Conservation (phyloP, 2,329 filamentous ascomycete genomes). For the Cercospora canescens region DNA sequence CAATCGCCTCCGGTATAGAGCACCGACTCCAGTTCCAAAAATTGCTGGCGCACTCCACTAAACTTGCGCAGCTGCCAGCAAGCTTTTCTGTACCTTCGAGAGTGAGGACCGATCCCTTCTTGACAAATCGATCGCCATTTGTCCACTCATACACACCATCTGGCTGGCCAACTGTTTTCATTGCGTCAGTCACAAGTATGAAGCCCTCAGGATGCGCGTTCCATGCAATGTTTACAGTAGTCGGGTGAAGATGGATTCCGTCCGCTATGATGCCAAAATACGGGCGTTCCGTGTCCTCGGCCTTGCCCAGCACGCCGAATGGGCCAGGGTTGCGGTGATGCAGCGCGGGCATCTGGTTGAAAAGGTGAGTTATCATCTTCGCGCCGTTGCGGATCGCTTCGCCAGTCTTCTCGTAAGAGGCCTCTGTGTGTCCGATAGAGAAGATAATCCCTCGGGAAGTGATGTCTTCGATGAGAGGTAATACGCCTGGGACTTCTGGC, state of each 20-base stretch:
- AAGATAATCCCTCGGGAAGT: constrained; percentile 67
- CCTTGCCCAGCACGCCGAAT: constrained; percentile 76
- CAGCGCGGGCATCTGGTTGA: constrained; percentile 57
- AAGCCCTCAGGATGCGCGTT: constrained; percentile 81
- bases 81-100: constrained; percentile 78
- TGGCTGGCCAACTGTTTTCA: constrained; percentile 80
- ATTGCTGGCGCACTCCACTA: constrained; percentile 82
- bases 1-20: constrained; percentile 66
- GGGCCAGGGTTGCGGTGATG: constrained; percentile 82
- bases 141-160: constrained; percentile 87
- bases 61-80: constrained; percentile 55
- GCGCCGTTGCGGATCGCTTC: constrained; percentile 51
- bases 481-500: constrained; percentile 69
- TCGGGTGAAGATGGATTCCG: constrained; percentile 86
- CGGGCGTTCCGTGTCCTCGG: constrained; percentile 54
- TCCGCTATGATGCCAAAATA: constrained; percentile 90
- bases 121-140: constrained; percentile 67
- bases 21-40: constrained; percentile 74
- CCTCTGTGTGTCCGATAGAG: constrained; percentile 59
- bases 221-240: constrained; percentile 85
- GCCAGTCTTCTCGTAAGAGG: constrained; percentile 50
- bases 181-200: constrained; percentile 89
- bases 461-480: constrained; percentile 66
- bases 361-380: constrained; percentile 54
- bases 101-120: constrained; percentile 70